Evolutionary conservation across 495 filamentous ascomycete species (phyloP), one percentile per base, ranked within the genome.

Genomic region (Aspergillus bridgeri): DNA sequence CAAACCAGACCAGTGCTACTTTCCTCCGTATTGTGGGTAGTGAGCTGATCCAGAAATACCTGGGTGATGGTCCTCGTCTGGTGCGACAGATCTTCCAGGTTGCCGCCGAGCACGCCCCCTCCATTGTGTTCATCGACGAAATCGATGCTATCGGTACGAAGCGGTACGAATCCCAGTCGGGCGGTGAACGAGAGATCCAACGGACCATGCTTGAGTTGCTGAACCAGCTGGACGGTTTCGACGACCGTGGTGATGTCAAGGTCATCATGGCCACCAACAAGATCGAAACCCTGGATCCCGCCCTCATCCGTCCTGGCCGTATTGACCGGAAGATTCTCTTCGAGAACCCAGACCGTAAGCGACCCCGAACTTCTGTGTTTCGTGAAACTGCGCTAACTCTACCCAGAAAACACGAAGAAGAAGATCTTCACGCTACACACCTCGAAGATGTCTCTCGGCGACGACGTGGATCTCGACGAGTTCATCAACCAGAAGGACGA

Each of bases 261-360:
- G 94, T 99, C 53, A 91, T 99, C 73, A 96, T 99, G 90, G 94
- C 94, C 18, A 99, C 94, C 50, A 99, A 99, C 83, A 99, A 99
- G 83, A 99, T 99, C 60, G 94, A 99, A 67, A 96, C 91, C 3
- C 80, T 99, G 23, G 94, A 99, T 65, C 94, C 94, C 47, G 94
- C 94, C 48, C 79, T 99, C 60, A 99, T 99, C 70, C 87, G 94
- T 59, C 94, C 94, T 48, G 94, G 94, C 63, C 91, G 94, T 84
- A 99, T 99, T 67, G 94, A 99, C 74, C 88, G 94, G 48, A 98
- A 99, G 82, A 98, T 99, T 74, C 81, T 99, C 54, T 99, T 99
- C 59, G 94, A 99, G 82, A 98, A 95, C 72, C 94, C 94, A 21
- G 94, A 99, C 73, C 94, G 86, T 89, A 77, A 74, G 85, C 75